These are phyloP conservation scores for Geotrichum reessii DNA, from an alignment of 1,139 yeast species.

Conservation along the genomic window DNA sequence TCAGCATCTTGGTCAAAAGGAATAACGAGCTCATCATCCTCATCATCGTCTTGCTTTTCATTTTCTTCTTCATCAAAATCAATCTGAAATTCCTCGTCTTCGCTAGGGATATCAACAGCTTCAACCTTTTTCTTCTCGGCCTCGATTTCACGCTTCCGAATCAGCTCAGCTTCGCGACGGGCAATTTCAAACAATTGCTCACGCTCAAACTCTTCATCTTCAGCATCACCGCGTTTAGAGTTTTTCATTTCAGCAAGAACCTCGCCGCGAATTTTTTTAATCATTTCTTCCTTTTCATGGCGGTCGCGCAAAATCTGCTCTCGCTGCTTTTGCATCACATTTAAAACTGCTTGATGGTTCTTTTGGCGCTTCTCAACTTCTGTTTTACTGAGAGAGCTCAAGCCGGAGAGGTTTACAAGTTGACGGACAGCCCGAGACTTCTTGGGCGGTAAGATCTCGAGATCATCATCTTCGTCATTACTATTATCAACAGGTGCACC, in stretches of 20 bases:
- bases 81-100: slow-evolving; percentile 26
- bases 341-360: slow-evolving; percentile 19
- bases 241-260: slow-evolving; percentile 26
- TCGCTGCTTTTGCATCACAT: slow-evolving; percentile 25
- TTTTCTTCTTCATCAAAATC: slow-evolving; percentile 25
- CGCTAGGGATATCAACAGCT: slow-evolving; percentile 25
- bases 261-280: slow-evolving; percentile 32
- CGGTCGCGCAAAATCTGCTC: slow-evolving; percentile 32
- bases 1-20: slow-evolving; percentile 24
- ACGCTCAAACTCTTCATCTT: slow-evolving; percentile 35
- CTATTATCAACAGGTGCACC: not conserved
- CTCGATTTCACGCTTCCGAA: slow-evolving; percentile 33
- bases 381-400: slow-evolving; percentile 15
- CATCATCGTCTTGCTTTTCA: slow-evolving; percentile 25
- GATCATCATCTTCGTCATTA: slow-evolving; percentile 20
- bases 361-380: slow-evolving; percentile 6
- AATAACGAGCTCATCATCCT: slow-evolving; percentile 13
- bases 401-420: slow-evolving; percentile 24
- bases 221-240: slow-evolving; percentile 19
- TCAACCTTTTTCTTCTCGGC: slow-evolving; percentile 29
- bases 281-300: slow-evolving; percentile 27
- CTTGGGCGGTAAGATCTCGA: slow-evolving; percentile 28
- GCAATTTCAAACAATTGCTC: slow-evolving; percentile 59
- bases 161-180: slow-evolving; percentile 31
- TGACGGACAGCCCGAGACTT: slow-evolving; percentile 22